phyloP scores from a whole-genome alignment of 164 flowering plant genomes.

The Stephania cephalantha region DNA sequence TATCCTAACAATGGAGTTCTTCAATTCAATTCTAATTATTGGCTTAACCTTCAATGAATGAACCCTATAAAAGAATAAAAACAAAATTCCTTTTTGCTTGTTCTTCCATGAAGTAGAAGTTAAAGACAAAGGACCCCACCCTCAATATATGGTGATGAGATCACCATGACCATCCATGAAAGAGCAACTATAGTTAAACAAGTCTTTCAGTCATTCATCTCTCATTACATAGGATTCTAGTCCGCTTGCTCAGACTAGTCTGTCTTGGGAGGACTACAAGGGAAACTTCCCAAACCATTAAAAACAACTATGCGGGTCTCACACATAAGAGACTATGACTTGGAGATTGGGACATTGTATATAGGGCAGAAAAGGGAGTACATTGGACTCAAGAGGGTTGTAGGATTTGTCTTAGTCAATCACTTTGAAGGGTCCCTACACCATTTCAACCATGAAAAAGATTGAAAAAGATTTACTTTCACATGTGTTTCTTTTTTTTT shows the following conservation, averaged over 20 bases:
- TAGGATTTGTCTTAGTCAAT: constrained; percentile 24
- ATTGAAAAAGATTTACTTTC: constrained; percentile 30
- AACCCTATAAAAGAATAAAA: not conserved
- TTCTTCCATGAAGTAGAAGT: constrained; percentile 1
- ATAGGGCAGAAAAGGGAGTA: constrained; percentile 6
- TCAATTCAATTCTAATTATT: not conserved
- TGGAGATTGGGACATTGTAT: constrained; percentile 6
- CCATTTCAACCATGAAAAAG: constrained; percentile 21
- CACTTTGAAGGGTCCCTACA: constrained; percentile 2
- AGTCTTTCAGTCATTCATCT: not conserved
- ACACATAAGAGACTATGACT: not conserved
- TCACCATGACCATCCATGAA: not conserved
- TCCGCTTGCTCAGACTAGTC: not conserved
- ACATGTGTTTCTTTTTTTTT: constrained; percentile 6
- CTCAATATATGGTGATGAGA: not conserved
- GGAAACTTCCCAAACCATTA: constrained; percentile 19
- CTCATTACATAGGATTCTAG: constrained; percentile 51
- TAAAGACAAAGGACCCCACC: not conserved
- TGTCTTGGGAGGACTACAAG: constrained; percentile 14
- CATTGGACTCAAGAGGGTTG: not conserved
- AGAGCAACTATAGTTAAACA: not conserved
- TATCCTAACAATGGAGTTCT: no score
- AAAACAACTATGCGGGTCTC: constrained; percentile 23
- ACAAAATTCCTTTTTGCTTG: not conserved
- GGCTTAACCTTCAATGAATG: not conserved